Evolutionary conservation across 768 basidiomycete genomes (phyloP).

Genomic region (Psilocybe sp.): DNA sequence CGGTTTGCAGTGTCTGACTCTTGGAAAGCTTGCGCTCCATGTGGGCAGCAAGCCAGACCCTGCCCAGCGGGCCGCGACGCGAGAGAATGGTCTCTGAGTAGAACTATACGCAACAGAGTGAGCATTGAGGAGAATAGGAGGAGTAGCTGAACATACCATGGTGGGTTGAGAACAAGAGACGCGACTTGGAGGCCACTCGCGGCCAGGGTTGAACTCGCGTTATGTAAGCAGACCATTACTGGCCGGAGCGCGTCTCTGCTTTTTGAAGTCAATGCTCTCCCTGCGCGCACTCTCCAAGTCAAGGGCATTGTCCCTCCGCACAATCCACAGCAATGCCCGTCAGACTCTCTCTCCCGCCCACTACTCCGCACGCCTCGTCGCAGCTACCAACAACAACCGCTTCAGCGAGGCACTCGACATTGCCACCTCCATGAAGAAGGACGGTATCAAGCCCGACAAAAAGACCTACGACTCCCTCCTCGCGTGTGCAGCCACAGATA

Average conservation of each 20-base stretch:
- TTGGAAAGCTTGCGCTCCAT: slow-evolving; percentile 98
- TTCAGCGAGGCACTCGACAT: slow-evolving; percentile 40
- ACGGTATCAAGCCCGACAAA: slow-evolving; percentile 49
- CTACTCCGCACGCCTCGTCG: slow-evolving; percentile 32
- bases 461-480: slow-evolving; percentile 59
- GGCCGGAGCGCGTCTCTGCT: not conserved
- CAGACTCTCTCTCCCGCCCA: slow-evolving; percentile 13
- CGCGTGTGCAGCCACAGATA: slow-evolving; percentile 40
- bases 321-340: not conserved
- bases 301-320: not conserved
- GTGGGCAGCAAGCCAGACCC: slow-evolving; percentile 99
- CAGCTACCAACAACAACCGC: slow-evolving; percentile 31
- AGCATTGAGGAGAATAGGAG: not conserved
- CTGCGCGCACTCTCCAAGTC: slow-evolving; percentile 1
- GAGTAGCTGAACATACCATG: slow-evolving; percentile 15
- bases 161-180: slow-evolving; percentile 19
- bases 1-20: slow-evolving; percentile 89
- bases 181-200: slow-evolving; percentile 14
- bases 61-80: slow-evolving; percentile 89
- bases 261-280: slow-evolving; percentile 8
- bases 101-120: slow-evolving; percentile 49
- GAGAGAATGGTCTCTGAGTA: slow-evolving; percentile 94
- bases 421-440: slow-evolving; percentile 56
- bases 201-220: slow-evolving; percentile 20
- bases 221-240: slow-evolving; percentile 16